Evolutionary conservation across 495 filamentous ascomycete genomes (phyloP).

Genomic region (Oleoguttula mirabilis): DNA sequence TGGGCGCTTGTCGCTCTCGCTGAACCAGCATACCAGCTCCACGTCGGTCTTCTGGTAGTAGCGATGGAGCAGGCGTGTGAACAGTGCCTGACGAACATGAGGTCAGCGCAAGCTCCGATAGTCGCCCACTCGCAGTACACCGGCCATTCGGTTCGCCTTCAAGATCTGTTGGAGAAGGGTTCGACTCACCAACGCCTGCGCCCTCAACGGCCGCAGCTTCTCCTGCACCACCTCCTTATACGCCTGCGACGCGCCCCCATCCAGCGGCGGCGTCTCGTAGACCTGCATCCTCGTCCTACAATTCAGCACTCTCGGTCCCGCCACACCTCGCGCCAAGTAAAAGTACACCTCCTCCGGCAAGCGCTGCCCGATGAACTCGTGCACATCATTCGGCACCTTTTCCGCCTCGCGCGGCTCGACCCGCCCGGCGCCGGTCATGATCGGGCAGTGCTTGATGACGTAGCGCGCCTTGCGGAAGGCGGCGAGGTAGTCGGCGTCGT

Average conservation of each 20-base stretch:
- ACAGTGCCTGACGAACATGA: too few relatives aligned
- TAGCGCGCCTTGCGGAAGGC: constrained; percentile 74
- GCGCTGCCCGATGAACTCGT: constrained; percentile 78
- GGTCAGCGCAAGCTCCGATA: too few relatives aligned
- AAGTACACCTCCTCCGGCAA: constrained; percentile 85
- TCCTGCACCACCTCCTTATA: constrained; percentile 67
- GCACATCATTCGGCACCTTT: constrained; percentile 62
- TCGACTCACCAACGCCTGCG: constrained; percentile 61
- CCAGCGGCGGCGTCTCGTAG: constrained; percentile 61
- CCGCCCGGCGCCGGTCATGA: constrained; percentile 62
- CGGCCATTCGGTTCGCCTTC: too few relatives aligned
- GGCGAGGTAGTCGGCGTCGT: constrained; percentile 69
- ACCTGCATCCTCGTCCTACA: constrained; percentile 69
- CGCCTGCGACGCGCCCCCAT: constrained; percentile 64
- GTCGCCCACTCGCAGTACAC: too few relatives aligned
- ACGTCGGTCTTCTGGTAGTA: constrained; percentile 69
- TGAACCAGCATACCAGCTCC: constrained; percentile 73
- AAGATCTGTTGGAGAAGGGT: too few relatives aligned
- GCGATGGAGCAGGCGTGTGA: constrained; percentile 66
- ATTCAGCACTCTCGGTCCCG: constrained; percentile 67
- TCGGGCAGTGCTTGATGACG: constrained; percentile 74
- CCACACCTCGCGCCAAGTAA: constrained; percentile 73
- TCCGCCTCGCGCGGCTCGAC: constrained; percentile 59
- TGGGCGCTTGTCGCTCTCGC: constrained; percentile 49
- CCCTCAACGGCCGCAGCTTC: constrained; percentile 58